Evolutionary conservation across 2,329 filamentous ascomycete species (phyloP).

Genomic region (Aspergillus pseudonomiae): DNA sequence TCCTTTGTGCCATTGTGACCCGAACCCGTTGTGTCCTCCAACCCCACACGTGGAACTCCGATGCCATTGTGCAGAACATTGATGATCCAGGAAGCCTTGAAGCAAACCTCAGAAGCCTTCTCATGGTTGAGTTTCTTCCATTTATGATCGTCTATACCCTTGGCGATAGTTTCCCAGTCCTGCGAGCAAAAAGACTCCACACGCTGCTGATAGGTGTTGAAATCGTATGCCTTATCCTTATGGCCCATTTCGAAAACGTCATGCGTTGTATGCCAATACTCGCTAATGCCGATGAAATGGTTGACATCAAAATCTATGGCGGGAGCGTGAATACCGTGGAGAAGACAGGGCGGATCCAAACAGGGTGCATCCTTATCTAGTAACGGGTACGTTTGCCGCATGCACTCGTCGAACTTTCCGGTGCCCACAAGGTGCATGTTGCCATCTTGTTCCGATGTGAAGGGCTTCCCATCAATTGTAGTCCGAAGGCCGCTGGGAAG

Average conservation of each 20-base stretch:
- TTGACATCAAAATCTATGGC: conserved; percentile 97
- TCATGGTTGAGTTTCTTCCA: conserved; percentile 74
- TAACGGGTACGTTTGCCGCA: conserved; percentile 79
- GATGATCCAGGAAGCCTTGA: conserved; percentile 98
- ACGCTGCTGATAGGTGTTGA: conserved; percentile 81
- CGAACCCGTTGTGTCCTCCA: conserved; percentile 64
- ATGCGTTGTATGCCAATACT: conserved; percentile 99
- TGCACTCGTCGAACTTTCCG: conserved; percentile 82
- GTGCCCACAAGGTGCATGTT: conserved; percentile 73
- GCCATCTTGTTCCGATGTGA: conserved; percentile 43
- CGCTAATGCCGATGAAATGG: conserved; percentile 95
- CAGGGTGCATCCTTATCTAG: conserved; percentile 89
- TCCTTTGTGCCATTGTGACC: conserved; percentile 73
- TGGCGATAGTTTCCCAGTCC: conserved; percentile 76
- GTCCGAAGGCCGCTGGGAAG: conserved; percentile 76
- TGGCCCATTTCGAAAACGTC: conserved; percentile 82
- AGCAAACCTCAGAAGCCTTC: conserved; percentile 85
- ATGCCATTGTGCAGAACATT: conserved; percentile 93
- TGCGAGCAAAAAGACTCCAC: conserved; percentile 84
- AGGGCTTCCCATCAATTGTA: conserved; percentile 68
- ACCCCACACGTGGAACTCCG: conserved; percentile 80
- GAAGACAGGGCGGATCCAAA: conserved; percentile 77
- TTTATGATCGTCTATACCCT: conserved; percentile 65
- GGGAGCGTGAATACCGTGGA: conserved; percentile 90
- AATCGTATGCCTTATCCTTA: conserved; percentile 81